Evolutionary conservation across 495 filamentous ascomycete species (phyloP), one percentile per base, ranked within the genome.

Genomic region (Xylaria telfairii): DNA sequence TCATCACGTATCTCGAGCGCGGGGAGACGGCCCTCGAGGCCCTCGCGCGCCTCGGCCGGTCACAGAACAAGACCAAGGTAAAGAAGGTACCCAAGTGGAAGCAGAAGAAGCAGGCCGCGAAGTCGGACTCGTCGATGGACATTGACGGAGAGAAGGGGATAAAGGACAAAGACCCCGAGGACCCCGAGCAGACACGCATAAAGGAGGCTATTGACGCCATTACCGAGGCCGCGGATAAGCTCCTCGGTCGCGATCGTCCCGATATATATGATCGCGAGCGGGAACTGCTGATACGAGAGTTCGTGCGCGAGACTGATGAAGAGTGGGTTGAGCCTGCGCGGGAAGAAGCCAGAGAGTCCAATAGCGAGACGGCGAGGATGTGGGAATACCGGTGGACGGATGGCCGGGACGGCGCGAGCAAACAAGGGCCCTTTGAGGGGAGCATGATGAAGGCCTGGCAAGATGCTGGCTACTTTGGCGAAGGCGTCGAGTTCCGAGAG

Each of bases 371-470:
- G 15, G 75, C 73, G 19, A 85, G 83, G 68, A 89, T 90, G 85
- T 99, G 95, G 95, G 92, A 98, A 78, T 98, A 92, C 76, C 83
- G 93, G 34, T 98, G 96, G 96, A 90, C 88, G 17, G 94, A 97
- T 74, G 93, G 90, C 51, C 85, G 93, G n/a, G 96, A 97, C 75
- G 91, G 89, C 4, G 93, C 88, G 0, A 85, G 89, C 60, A 86
- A 87, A 41, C 92, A 98, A 80, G 96, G 96, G 0, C 94, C 95
- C 1, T 99, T 95, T 78, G 92, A 97, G 75, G 90, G 87, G 17
- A 74, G 83, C 0, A 93, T 90, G 60, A 99, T 99, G 96, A 85
- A 86, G 56, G 90, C 92, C 0, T 99, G 96, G 96, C 88, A 90
- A 70, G 87, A 91, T 66, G 93, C 93, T 13, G 96, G 96, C 6